Evolutionary conservation across 208 protist genomes (phyloP).

Genomic region (Crithidia mellificae): DNA sequence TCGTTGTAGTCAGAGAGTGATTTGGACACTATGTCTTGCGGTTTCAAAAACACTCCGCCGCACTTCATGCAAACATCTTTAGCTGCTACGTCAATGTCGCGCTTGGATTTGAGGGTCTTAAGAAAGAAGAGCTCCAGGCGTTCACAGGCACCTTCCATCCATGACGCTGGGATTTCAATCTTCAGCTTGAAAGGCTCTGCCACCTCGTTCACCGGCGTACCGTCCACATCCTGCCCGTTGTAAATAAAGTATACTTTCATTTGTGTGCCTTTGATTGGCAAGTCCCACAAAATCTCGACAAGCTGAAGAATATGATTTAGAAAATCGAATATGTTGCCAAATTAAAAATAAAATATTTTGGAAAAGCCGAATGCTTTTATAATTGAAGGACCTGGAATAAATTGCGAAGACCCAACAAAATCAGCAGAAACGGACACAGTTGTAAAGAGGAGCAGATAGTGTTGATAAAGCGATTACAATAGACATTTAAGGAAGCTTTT

Average conservation of each 20-base stretch:
- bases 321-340: no score
- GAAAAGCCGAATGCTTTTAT: no score
- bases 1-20: slow-evolving; percentile 81
- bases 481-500: no score
- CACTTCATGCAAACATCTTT: slow-evolving; percentile 56
- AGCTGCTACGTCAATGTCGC: slow-evolving; percentile 24
- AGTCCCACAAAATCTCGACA: no score
- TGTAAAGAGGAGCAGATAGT: no score
- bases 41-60: slow-evolving; percentile 52
- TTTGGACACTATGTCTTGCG: slow-evolving; percentile 40
- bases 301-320: no score
- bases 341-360: no score
- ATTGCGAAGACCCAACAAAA: no score
- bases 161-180: slow-evolving; percentile 41
- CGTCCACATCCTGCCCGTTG: slow-evolving; percentile 55
- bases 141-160: slow-evolving; percentile 37
- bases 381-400: no score
- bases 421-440: no score
- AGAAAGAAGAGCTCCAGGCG: slow-evolving; percentile 41
- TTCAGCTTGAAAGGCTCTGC: slow-evolving; percentile 58
- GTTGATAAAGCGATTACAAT: no score
- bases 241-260: slow-evolving; percentile 86
- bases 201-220: slow-evolving; percentile 28
- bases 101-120: slow-evolving; percentile 45
- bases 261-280: background rate